Conservation (phyloP, 306 rosid genomes). For the Abrus precatorius region DNA sequence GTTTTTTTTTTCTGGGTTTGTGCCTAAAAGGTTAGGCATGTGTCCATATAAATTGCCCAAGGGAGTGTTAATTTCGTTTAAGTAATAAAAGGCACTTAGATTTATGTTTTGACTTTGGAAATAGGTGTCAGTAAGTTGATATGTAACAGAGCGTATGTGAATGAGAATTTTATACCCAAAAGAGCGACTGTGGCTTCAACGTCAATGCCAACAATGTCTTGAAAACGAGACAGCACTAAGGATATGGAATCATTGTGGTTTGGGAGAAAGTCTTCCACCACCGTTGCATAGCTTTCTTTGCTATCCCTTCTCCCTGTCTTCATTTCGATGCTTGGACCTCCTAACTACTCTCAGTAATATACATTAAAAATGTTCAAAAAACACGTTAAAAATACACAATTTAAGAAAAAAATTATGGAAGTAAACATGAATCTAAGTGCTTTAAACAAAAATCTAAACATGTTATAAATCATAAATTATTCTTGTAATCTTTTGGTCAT, state of each 20-base stretch:
- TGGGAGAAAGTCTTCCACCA: constrained; percentile 67
- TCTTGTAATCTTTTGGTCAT: no score
- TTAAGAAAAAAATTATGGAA: no score
- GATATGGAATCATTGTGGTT: constrained; percentile 78
- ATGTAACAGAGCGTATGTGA: neutral
- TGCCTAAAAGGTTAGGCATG: constrained; percentile 39
- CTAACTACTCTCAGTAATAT: constrained; percentile 55
- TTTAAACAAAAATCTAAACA: no score
- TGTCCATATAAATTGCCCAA: constrained; percentile 4
- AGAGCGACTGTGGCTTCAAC: constrained; percentile 78
- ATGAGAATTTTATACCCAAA: constrained; percentile 61
- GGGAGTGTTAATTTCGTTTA: neutral
- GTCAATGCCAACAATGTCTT: constrained; percentile 77
- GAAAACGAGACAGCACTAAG: constrained; percentile 74
- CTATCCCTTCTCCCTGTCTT: constrained; percentile 89
- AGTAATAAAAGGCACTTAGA: neutral
- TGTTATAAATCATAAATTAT: no score
- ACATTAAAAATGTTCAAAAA: no score
- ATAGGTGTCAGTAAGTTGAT: neutral
- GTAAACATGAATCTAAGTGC: no score
- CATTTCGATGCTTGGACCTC: constrained; percentile 80
- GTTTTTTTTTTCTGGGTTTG: neutral
- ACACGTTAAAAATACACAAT: no score
- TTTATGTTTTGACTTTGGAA: constrained; percentile 25
- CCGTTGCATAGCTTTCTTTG: constrained; percentile 55